These are phyloP conservation scores for Lanmaoa rubissima DNA, from an alignment of 768 basidiomycete genomes.

Conservation along the genomic window DNA sequence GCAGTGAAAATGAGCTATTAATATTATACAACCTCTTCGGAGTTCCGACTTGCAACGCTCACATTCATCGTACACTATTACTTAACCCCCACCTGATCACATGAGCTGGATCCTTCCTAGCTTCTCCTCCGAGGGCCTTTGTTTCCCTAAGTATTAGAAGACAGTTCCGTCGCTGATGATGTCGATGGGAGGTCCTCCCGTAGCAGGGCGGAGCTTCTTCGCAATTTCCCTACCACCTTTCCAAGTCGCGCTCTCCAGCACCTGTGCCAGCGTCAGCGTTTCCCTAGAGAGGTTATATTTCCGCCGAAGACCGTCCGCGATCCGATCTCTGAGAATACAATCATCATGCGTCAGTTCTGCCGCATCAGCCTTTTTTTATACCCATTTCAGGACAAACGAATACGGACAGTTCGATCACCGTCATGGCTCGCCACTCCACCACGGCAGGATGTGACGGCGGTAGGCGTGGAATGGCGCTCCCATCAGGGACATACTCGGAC, in stretches of 20 bases:
- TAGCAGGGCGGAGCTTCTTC: slow-evolving; percentile 64
- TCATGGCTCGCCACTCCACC: slow-evolving; percentile 96
- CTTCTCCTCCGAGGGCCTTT: too few relatives aligned
- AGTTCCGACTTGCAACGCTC: background rate
- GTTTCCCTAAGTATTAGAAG: slow-evolving; percentile 41
- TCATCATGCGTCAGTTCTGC: background rate
- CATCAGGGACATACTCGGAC: slow-evolving; percentile 40
- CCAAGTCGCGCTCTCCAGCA: slow-evolving; percentile 95
- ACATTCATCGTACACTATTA: background rate
- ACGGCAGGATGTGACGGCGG: slow-evolving; percentile 83
- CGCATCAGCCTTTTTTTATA: background rate
- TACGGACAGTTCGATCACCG: slow-evolving; percentile 85
- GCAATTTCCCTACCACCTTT: slow-evolving; percentile 95
- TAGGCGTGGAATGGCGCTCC: slow-evolving; percentile 52
- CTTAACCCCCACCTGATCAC: background rate
- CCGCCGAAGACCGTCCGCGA: slow-evolving; percentile 65
- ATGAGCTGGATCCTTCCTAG: background rate
- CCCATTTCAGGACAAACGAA: background rate
- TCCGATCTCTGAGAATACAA: slow-evolving; percentile 53
- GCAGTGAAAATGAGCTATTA: background rate
- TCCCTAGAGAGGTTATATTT: slow-evolving; percentile 49
- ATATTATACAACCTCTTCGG: too few relatives aligned
- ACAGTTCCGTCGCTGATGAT: slow-evolving; percentile 85
- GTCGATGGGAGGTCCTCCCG: slow-evolving; percentile 83
- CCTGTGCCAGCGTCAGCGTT: slow-evolving; percentile 76